Conservation (phyloP, 352 stramenopile genomes). For the Phytopythium montanum region DNA sequence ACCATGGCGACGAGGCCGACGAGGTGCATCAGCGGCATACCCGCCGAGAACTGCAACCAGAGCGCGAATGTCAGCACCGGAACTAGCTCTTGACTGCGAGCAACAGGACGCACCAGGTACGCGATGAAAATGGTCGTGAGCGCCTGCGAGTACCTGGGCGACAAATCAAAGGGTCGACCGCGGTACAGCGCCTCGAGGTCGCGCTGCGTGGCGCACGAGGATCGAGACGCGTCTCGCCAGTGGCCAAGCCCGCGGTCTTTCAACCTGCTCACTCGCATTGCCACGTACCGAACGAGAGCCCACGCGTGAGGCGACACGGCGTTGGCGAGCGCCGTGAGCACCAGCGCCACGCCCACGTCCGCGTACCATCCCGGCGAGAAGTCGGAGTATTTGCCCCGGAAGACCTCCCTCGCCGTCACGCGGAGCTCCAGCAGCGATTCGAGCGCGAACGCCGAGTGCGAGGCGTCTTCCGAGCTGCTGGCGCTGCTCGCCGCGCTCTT, state of each 20-base stretch:
- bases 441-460: constrained; percentile 22
- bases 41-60: constrained; percentile 57
- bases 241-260: constrained; percentile 44
- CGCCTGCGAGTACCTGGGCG: constrained; percentile 65
- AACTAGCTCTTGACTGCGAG: neutral
- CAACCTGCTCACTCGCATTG: constrained; percentile 46
- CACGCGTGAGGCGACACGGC: constrained; percentile 65
- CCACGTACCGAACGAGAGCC: constrained; percentile 52
- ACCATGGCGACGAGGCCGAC: constrained; percentile 70
- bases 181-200: constrained; percentile 75
- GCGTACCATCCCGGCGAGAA: constrained; percentile 77
- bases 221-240: constrained; percentile 61
- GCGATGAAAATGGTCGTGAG: constrained; percentile 82
- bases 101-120: constrained; percentile 46
- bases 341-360: constrained; percentile 73
- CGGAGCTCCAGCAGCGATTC: constrained; percentile 39
- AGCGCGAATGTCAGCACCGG: neutral
- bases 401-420: neutral
- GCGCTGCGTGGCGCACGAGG: constrained; percentile 77
- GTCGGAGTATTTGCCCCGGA: constrained; percentile 69
- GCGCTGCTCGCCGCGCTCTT: neutral
- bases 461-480: constrained; percentile 8
- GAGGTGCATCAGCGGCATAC: constrained; percentile 76
- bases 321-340: constrained; percentile 85
- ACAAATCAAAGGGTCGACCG: constrained; percentile 75